Conservation (phyloP, 768 basidiomycete species). For the Leccinum subtestaceum region DNA sequence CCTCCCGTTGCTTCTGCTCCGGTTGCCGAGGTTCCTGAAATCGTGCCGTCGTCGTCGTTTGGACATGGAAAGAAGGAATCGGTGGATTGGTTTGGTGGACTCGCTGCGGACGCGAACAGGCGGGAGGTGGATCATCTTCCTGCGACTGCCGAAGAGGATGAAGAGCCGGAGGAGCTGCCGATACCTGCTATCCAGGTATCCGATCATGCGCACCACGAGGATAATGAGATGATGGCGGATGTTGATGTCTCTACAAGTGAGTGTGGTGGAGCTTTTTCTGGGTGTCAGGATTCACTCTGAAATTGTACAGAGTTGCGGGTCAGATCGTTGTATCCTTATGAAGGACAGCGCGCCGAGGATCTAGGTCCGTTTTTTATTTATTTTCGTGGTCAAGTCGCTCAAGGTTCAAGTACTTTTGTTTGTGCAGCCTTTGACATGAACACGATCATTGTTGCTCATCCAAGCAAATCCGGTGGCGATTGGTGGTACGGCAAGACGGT, state of each 20-base stretch:
- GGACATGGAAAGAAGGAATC: constrained; percentile 62
- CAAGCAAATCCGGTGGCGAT: constrained; percentile 79
- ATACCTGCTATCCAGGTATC: constrained; percentile 58
- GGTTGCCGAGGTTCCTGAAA: constrained; percentile 18
- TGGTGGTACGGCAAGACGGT: constrained; percentile 90
- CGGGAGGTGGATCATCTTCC: constrained; percentile 44
- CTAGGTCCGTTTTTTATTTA: constrained; percentile 55
- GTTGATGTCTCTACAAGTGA: constrained; percentile 67
- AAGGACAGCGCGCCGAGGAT: constrained; percentile 86
- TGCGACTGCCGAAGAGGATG: constrained; percentile 56
- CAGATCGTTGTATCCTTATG: constrained; percentile 79
- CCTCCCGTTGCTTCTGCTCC: constrained; percentile 12
- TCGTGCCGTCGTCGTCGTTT: constrained; percentile 18
- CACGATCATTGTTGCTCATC: constrained; percentile 72
- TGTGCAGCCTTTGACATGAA: constrained; percentile 76
- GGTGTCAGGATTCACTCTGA: background rate
- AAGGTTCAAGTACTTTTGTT: background rate
- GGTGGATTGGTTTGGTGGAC: constrained; percentile 88
- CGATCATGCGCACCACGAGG: constrained; percentile 39
- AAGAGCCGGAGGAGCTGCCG: constrained; percentile 32
- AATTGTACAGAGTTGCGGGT: constrained; percentile 60
- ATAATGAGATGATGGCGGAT: constrained; percentile 61
- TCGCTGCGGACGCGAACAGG: constrained; percentile 65
- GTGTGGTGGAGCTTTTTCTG: background rate
- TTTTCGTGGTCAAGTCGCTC: constrained; percentile 1